phyloP scores from a whole-genome alignment of 1,139 yeast genomes.

The Spencermartinsiella ligniputridi region DNA sequence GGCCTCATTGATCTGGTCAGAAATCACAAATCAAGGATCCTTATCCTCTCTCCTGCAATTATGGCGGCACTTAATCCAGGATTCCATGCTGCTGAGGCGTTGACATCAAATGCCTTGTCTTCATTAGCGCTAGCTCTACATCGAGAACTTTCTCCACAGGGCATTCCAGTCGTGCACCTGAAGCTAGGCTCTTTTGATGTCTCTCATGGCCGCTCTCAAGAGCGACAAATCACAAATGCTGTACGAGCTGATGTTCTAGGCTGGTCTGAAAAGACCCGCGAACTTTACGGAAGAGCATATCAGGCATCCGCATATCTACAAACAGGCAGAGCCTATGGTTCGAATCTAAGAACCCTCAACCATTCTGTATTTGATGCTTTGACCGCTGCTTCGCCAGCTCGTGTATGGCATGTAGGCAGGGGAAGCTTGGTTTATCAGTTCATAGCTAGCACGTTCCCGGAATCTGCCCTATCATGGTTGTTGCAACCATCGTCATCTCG shows the following conservation, averaged over 20 bases:
- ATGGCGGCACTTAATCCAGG: conserved; percentile 38
- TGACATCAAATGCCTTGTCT: conserved; percentile 35
- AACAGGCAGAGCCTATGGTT: conserved; percentile 30
- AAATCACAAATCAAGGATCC: conserved; percentile 38
- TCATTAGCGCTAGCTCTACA: conserved; percentile 36
- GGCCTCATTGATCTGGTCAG: conserved; percentile 59
- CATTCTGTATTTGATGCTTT: conserved; percentile 36
- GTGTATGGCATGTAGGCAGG: conserved; percentile 38
- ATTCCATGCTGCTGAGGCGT: conserved; percentile 40
- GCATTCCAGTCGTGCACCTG: conserved; percentile 25
- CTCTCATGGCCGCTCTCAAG: conserved; percentile 26
- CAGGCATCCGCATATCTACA: conserved; percentile 32
- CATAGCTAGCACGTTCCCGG: conserved; percentile 33
- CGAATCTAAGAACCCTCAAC: conserved; percentile 31
- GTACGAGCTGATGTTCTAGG: conserved; percentile 38
- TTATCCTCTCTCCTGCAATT: conserved; percentile 37
- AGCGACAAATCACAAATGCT: conserved; percentile 29
- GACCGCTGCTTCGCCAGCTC: conserved; percentile 27
- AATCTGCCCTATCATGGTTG: conserved; percentile 33
- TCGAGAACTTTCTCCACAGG: conserved; percentile 35
- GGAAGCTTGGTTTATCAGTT: conserved; percentile 36
- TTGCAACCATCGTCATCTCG: conserved; percentile 25
- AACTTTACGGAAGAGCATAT: conserved; percentile 35
- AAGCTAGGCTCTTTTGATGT: conserved; percentile 40
- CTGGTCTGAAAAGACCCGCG: conserved; percentile 38